Conservation (phyloP, 345 rosid genomes). For the Camelina laxa region DNA sequence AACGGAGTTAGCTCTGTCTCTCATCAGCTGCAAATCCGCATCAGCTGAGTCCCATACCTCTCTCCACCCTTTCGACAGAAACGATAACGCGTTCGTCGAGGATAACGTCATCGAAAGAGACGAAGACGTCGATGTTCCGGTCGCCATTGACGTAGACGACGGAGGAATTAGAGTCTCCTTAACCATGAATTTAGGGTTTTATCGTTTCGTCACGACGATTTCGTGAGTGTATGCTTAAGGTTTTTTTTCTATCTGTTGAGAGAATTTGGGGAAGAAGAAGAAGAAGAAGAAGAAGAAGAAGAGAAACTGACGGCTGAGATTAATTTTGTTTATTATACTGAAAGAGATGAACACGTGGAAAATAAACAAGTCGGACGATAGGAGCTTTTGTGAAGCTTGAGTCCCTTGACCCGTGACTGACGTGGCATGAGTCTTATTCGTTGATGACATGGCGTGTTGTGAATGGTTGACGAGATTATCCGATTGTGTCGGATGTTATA, state of each 20-base stretch:
- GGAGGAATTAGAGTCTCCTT: conserved; percentile 47
- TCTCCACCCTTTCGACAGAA: conserved; percentile 84
- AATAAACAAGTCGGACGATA: conserved; percentile 52
- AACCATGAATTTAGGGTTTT: conserved; percentile 53
- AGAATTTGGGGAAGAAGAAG: not conserved
- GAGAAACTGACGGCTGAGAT: conserved; percentile 50
- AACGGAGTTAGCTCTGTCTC: conserved; percentile 83
- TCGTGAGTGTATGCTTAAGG: conserved; percentile 21
- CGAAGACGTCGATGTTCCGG: not conserved
- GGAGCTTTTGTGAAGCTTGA: conserved; percentile 21
- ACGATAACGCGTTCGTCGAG: conserved; percentile 71
- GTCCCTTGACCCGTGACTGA: conserved; percentile 12
- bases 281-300: not conserved
- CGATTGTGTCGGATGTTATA: conserved; percentile 9
- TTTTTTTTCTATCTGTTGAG: conserved; percentile 19
- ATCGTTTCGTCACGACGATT: conserved; percentile 33
- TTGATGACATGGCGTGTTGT: conserved; percentile 14
- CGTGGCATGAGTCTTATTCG: conserved; percentile 20
- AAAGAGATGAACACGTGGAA: conserved; percentile 49
- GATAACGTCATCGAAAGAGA: conserved; percentile 52
- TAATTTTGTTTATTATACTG: conserved; percentile 38
- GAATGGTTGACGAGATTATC: conserved; percentile 39
- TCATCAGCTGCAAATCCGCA: conserved; percentile 87
- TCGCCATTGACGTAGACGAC: conserved; percentile 40
- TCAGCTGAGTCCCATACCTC: conserved; percentile 94